Conservation (phyloP, 2,329 filamentous ascomycete species). For the Colletotrichum orbiculare region DNA sequence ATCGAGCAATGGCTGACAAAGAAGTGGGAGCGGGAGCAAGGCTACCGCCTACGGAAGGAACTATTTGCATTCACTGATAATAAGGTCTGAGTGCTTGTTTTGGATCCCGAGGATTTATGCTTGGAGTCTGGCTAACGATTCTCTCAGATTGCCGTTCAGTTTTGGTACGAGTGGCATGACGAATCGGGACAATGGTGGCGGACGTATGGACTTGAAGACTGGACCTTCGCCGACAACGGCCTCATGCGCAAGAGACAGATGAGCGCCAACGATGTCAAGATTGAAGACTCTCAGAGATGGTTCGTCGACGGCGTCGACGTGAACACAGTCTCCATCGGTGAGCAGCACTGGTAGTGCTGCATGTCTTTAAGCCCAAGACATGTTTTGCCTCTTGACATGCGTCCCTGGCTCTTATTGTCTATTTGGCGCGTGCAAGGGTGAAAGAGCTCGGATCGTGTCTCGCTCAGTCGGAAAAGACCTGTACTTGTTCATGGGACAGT, state of each 20-base stretch:
- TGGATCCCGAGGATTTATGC: not conserved
- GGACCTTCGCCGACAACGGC: constrained; percentile 78
- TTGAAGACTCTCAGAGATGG: constrained; percentile 72
- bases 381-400: not conserved
- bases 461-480: too few relatives aligned
- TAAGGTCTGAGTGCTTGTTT: constrained; percentile 56
- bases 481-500: too few relatives aligned
- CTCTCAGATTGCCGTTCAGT: constrained; percentile 80
- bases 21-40: constrained; percentile 80
- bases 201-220: constrained; percentile 87
- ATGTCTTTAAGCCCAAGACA: not conserved
- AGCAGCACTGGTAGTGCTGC: constrained; percentile 70
- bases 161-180: constrained; percentile 89
- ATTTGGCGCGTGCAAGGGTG: too few relatives aligned
- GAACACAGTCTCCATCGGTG: constrained; percentile 72
- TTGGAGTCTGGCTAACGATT: not conserved
- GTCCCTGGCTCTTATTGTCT: too few relatives aligned
- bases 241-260: constrained; percentile 80
- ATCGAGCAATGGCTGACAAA: constrained; percentile 75
- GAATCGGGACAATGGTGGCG: constrained; percentile 80
- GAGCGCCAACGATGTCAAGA: constrained; percentile 78
- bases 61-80: constrained; percentile 81
- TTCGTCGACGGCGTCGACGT: constrained; percentile 77
- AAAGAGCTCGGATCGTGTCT: too few relatives aligned
- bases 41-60: constrained; percentile 83